phyloP scores from a whole-genome alignment of 768 basidiomycete genomes.

The Panaeolus cyanescens region DNA sequence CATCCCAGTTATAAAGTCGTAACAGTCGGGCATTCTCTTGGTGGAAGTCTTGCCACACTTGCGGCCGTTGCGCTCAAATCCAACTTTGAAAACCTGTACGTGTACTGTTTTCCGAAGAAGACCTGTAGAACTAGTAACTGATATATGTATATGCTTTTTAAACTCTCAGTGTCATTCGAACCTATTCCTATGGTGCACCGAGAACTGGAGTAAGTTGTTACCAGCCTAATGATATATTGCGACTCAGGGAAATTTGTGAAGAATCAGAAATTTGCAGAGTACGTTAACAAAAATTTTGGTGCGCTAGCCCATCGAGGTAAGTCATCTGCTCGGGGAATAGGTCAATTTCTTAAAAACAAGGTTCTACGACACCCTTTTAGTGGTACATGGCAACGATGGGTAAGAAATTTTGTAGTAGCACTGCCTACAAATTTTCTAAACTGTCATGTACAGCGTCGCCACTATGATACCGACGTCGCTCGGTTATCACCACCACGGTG shows the following conservation, averaged over 20 bases:
- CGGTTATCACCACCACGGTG: conserved; percentile 59
- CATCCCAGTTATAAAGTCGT: conserved; percentile 43
- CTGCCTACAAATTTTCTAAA: background rate
- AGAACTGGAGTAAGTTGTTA: conserved; percentile 42
- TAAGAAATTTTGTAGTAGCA: conserved; percentile 12
- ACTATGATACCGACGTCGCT: conserved; percentile 48
- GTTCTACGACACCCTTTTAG: conserved; percentile 23
- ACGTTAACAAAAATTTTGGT: conserved; percentile 44
- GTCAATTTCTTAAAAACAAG: background rate
- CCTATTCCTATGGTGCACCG: conserved; percentile 55
- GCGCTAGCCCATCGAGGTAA: conserved; percentile 44
- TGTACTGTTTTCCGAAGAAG: too few relatives aligned
- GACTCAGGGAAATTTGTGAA: conserved; percentile 15
- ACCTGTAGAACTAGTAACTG: too few relatives aligned
- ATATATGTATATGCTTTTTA: too few relatives aligned
- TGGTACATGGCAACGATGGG: conserved; percentile 55
- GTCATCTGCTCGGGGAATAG: background rate
- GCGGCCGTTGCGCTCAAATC: conserved; percentile 46
- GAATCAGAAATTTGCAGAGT: conserved; percentile 48
- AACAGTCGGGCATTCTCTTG: conserved; percentile 55
- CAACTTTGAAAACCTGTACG: conserved; percentile 39
- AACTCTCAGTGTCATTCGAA: conserved; percentile 31
- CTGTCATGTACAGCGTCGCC: conserved; percentile 38
- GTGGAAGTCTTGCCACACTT: conserved; percentile 51
- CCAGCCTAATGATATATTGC: background rate